Evolutionary conservation across 2,329 filamentous ascomycete genomes (phyloP).

Genomic region (Colletotrichum sp.): DNA sequence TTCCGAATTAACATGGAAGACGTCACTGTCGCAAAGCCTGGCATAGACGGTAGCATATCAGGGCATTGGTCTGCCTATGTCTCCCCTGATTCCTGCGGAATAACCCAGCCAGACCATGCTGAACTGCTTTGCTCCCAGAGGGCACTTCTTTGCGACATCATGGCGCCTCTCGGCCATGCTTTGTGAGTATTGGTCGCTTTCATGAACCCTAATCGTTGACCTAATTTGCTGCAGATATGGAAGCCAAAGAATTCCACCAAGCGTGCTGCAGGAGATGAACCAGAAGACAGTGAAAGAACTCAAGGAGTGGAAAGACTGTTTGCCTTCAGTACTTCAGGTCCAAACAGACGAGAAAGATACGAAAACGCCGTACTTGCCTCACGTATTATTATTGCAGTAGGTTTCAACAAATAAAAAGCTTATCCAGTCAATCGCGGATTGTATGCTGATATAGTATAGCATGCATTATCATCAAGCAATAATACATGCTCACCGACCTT

Average conservation of each 20-base stretch:
- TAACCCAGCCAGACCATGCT: neutral
- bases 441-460: neutral
- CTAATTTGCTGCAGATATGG: slow-evolving; percentile 20
- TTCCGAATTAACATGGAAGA: neutral
- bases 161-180: neutral
- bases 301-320: slow-evolving; percentile 22
- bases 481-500: neutral
- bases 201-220: neutral
- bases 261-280: slow-evolving; percentile 23
- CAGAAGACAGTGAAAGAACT: slow-evolving; percentile 11
- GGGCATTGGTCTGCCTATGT: neutral
- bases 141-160: neutral
- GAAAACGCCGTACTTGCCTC: neutral
- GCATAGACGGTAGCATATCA: neutral
- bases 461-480: neutral
- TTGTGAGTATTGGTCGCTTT: neutral
- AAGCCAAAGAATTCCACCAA: slow-evolving; percentile 7
- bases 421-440: neutral
- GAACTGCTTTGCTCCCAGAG: neutral
- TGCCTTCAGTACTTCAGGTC: slow-evolving; percentile 21
- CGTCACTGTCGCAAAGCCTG: neutral
- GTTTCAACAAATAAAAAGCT: neutral
- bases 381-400: neutral
- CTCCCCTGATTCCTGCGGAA: neutral
- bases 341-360: slow-evolving; percentile 14